These are phyloP conservation scores for Diplosphaera chodatii DNA, from an alignment of 139 green algal species.

Conservation along the genomic window DNA sequence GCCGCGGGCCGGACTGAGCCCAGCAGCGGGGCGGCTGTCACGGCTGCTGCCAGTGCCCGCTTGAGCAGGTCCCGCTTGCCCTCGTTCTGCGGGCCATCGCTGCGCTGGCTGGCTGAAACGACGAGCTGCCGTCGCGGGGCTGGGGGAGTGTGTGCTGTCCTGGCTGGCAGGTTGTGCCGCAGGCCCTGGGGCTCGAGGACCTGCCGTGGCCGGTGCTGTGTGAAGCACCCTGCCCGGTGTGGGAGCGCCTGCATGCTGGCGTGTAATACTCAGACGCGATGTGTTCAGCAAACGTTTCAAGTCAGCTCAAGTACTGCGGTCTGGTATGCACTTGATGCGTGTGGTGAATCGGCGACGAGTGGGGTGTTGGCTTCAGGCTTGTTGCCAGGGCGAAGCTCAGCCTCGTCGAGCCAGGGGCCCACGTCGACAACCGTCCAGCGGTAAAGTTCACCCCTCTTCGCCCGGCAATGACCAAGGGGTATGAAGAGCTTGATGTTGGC, in stretches of 20 bases:
- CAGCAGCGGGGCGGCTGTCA: conserved; percentile 8
- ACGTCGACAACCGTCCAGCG: too few species aligned
- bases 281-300: too few species aligned
- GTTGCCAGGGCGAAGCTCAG: too few species aligned
- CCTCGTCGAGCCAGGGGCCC: too few species aligned
- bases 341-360: too few species aligned
- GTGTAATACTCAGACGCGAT: too few species aligned
- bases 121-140: background rate
- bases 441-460: too few species aligned
- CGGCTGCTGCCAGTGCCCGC: conserved; percentile 11
- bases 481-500: too few species aligned
- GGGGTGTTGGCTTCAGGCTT: too few species aligned
- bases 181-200: background rate
- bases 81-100: background rate
- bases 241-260: background rate
- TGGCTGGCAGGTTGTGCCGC: background rate
- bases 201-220: background rate
- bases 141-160: background rate
- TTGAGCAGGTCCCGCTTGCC: background rate
- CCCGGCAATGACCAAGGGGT: too few species aligned
- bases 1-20: conserved; percentile 21
- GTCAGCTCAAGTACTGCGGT: too few species aligned
- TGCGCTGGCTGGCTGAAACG: background rate
- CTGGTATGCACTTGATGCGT: too few species aligned
- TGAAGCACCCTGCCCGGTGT: background rate